Base-by-base conservation (phyloP, 2,329 filamentous ascomycete genomes). In the Fusarium burgessii region DNA sequence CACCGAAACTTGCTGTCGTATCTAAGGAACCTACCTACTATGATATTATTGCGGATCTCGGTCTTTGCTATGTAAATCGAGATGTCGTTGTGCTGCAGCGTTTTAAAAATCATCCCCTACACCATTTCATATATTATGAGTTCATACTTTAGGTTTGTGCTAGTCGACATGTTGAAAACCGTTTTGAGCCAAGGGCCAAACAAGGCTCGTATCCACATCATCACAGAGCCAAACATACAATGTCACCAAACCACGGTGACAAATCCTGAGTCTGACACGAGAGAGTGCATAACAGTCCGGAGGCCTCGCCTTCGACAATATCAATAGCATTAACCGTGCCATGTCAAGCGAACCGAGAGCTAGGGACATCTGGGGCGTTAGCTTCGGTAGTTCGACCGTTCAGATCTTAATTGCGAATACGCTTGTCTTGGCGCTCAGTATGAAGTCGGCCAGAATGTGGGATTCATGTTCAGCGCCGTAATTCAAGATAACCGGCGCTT, bases 311-410 rank as follows among this genome's bases (percentile, higher is more conserved):
- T 46, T 25, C 10, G 20, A 47, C 20, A 35, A 46, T 15, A 18
- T 45, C 17, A 25, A 47, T n/a, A 27, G 52, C 17, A 46, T 47
- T 47, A 20, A 46, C 29, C 20, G 17, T 23, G 25, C 27, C 15
- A 55, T 47, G 11, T 25, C 20, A 56, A 14, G 27, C 41, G 41
- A 25, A 23, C 58, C 60, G 42, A 55, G 60, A 32, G 20, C 32
- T 23, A 65, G 47, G 36, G 27, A 38, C 13, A 46, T 33, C 58
- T n/a, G 58, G 41, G 61, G 36, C 47, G 32, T 36, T 65, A 65
- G 62, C 51, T 45, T 38, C 60, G 62, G 50, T 42, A 65, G 38
- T 62, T 58, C 25, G 56, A 65, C 54, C 51, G 49, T 63, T 62
- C 51, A 55, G 58, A 63, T 55, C 36, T 45, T n/a, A 47, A 36